Evolutionary conservation across 1,284 basidiomycete species (phyloP).

Genomic region (Cutaneotrichosporon cyanovorans): DNA sequence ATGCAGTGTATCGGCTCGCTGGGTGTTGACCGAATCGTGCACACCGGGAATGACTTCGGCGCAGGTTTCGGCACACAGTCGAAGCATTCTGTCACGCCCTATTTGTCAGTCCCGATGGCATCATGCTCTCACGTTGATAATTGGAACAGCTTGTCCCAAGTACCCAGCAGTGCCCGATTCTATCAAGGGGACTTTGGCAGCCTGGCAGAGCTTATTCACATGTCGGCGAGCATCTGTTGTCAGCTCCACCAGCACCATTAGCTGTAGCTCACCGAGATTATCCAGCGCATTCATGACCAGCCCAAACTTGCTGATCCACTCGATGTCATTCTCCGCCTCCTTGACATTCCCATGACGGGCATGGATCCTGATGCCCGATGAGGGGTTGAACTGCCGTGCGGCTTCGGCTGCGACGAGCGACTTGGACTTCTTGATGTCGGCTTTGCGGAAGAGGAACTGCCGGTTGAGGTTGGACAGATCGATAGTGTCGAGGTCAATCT

Average conservation of each 20-base stretch:
- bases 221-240: slow-evolving; percentile 70
- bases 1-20: slow-evolving; percentile 98
- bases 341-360: slow-evolving; percentile 96
- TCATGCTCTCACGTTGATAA: slow-evolving; percentile 47
- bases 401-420: slow-evolving; percentile 85
- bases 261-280: slow-evolving; percentile 64
- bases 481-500: slow-evolving; percentile 96
- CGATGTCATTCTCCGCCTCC: slow-evolving; percentile 79
- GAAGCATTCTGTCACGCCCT: slow-evolving; percentile 85
- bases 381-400: slow-evolving; percentile 83
- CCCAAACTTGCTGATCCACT: slow-evolving; percentile 85
- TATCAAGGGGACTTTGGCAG: slow-evolving; percentile 79
- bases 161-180: slow-evolving; percentile 97
- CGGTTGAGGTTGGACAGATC: slow-evolving; percentile 97
- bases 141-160: slow-evolving; percentile 60
- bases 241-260: not conserved
- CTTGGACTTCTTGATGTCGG: slow-evolving; percentile 95
- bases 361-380: slow-evolving; percentile 59
- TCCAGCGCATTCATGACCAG: slow-evolving; percentile 94
- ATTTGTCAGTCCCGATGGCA: not conserved
- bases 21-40: slow-evolving; percentile 95
- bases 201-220: slow-evolving; percentile 96
- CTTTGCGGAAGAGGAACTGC: slow-evolving; percentile 95
- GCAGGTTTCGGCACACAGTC: slow-evolving; percentile 83
- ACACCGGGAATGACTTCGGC: slow-evolving; percentile 92